Conservation (phyloP, 2,329 filamentous ascomycete genomes). For the Penicillium palitans region DNA sequence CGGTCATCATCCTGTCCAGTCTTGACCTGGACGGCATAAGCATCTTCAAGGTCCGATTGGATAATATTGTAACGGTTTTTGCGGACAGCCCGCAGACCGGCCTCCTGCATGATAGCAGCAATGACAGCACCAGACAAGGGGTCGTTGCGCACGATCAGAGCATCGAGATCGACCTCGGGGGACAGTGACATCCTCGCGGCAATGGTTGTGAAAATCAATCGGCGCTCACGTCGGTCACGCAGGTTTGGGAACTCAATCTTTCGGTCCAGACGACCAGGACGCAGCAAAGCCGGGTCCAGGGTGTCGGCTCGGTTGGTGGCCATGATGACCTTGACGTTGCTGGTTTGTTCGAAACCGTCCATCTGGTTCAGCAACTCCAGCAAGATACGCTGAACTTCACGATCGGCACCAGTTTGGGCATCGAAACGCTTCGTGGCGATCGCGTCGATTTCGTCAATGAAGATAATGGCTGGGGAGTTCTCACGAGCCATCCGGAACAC, state of each 20-base stretch:
- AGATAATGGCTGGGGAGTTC: constrained; percentile 97
- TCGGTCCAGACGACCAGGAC: constrained; percentile 90
- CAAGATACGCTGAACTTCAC: constrained; percentile 97
- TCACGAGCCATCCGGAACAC: constrained; percentile 99
- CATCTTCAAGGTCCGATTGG: constrained; percentile 92
- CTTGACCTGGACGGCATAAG: constrained; percentile 97
- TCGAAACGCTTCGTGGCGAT: constrained; percentile 99
- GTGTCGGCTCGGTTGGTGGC: constrained; percentile 98
- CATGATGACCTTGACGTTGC: constrained; percentile 99
- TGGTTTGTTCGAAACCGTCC: constrained; percentile 98
- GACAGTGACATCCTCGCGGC: constrained; percentile 95
- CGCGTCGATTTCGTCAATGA: constrained; percentile 98
- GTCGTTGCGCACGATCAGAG: constrained; percentile 93
- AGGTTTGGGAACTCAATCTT: constrained; percentile 99
- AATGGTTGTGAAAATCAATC: constrained; percentile 97
- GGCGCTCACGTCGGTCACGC: constrained; percentile 87
- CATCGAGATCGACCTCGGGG: constrained; percentile 94
- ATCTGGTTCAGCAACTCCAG: constrained; percentile 98
- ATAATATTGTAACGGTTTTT: constrained; percentile 99
- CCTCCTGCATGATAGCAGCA: constrained; percentile 98
- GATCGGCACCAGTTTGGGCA: constrained; percentile 94
- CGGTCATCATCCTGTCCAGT: constrained; percentile 68
- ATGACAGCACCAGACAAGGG: constrained; percentile 94
- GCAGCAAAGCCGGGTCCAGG: constrained; percentile 88
- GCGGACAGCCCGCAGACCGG: constrained; percentile 85